These are phyloP conservation scores for Pestalotiopsis sp. DNA, from an alignment of 2,329 filamentous ascomycete genomes.

Conservation along the genomic window DNA sequence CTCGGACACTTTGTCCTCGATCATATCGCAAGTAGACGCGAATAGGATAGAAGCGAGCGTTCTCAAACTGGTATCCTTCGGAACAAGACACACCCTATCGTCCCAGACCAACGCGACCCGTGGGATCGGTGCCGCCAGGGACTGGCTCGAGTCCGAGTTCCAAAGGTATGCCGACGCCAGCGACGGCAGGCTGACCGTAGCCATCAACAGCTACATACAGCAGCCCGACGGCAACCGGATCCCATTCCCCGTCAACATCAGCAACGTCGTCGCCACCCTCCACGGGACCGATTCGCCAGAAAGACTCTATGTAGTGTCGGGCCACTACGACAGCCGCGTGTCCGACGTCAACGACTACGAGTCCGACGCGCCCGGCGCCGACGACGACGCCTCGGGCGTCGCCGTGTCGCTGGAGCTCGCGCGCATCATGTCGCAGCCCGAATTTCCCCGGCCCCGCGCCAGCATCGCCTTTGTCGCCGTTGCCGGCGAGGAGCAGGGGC, in stretches of 20 bases:
- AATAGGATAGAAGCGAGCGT: slow-evolving; percentile 51
- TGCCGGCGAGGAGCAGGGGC: slow-evolving; percentile 58
- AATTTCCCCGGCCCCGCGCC: slow-evolving; percentile 40
- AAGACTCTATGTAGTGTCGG: slow-evolving; percentile 54
- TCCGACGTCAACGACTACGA: slow-evolving; percentile 52
- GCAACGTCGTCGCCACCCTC: slow-evolving; percentile 53
- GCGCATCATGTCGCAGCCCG: slow-evolving; percentile 47
- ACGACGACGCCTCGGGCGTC: slow-evolving; percentile 59
- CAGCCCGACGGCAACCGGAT: slow-evolving; percentile 43
- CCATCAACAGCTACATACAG: slow-evolving; percentile 53
- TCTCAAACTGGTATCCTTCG: slow-evolving; percentile 55
- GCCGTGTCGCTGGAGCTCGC: slow-evolving; percentile 58
- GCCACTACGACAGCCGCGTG: slow-evolving; percentile 57
- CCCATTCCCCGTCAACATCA: slow-evolving; percentile 52
- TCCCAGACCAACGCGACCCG: slow-evolving; percentile 49
- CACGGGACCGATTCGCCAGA: slow-evolving; percentile 48
- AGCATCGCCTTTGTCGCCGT: slow-evolving; percentile 60
- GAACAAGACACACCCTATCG: slow-evolving; percentile 58
- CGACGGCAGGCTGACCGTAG: slow-evolving; percentile 52
- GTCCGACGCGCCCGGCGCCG: slow-evolving; percentile 55
- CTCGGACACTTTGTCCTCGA: slow-evolving; percentile 25
- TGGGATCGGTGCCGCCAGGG: slow-evolving; percentile 58
- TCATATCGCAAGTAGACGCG: slow-evolving; percentile 34
- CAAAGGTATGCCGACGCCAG: slow-evolving; percentile 45
- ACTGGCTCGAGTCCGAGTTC: slow-evolving; percentile 57